Base-by-base conservation (phyloP, 768 basidiomycete genomes). In the Gyrodon lividus region DNA sequence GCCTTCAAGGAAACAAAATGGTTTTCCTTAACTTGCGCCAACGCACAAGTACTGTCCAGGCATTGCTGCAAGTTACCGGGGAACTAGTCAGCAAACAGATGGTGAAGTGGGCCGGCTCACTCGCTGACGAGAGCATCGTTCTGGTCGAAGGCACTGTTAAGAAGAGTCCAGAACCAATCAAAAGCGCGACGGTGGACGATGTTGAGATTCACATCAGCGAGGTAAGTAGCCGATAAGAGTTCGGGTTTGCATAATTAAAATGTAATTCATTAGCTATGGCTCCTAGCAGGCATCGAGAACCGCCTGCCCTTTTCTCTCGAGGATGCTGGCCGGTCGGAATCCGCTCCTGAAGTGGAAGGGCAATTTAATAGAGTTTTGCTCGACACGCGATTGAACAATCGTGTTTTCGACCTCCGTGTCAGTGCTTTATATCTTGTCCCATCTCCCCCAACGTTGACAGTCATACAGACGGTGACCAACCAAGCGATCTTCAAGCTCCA, bases 401-500 rank as follows among this genome's bases (percentile, higher is more conserved):
- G 97, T 46, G 82, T 98, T 34, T 77, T 99, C 54, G 97, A 99
- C 69, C 85, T 99, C 24, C 82, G 97, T 56, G 95, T 89, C 68
- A 59, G 86, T 74, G 20, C 20, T 44, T 26, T 39, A 19, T 48
- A 8, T 14, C 42, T 38, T 19, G 16, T 4, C 26, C 26, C 24
- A 17, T 47, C 34, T 48, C 35, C 19, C 23, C 8, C 16, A 26
- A 24, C 26, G 22, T 33, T 59, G 23, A 70, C 41, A 23, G 43
- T 57, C 40, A 40, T 44, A 8, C 65, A 96, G 92, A 97, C 94
- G 2, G 85, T 83, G 70, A 91, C 94, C 45, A 98, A 95, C 72
- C 95, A 98, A 71, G 92, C 95, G 3, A 86, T 99, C 51, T 98
- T 99, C 79, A 88, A 76, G 61, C 69, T 99, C 45, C 94, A 96